These are phyloP conservation scores for Solanum etuberosum DNA, from an alignment of 257 asterid species.

Conservation along the genomic window DNA sequence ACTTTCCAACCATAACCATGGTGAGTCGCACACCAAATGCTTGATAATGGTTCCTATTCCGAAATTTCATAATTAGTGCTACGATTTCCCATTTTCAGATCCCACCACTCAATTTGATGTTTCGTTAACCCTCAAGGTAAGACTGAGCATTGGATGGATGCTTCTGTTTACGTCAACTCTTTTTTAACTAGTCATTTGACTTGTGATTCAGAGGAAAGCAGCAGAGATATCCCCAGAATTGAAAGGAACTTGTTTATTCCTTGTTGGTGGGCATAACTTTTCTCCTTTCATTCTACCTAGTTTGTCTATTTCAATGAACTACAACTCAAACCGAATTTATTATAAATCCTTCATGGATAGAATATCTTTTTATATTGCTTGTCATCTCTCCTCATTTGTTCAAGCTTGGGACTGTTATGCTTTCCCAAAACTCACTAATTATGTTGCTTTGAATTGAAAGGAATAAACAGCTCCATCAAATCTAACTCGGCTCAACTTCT, in stretches of 20 bases:
- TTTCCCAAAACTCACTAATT: not conserved
- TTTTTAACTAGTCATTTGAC: conserved; percentile 10
- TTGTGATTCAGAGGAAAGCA: conserved; percentile 56
- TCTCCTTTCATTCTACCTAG: not conserved
- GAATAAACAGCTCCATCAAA: conserved; percentile 64
- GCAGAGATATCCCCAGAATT: conserved; percentile 51
- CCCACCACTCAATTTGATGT: conserved; percentile 20
- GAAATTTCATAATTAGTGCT: not conserved
- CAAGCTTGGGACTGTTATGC: no score
- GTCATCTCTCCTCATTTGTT: no score
- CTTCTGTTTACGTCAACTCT: not conserved
- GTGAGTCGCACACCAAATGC: not conserved
- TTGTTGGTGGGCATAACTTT: conserved; percentile 54
- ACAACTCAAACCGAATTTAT: not conserved
- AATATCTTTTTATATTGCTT: not conserved
- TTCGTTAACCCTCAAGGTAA: conserved; percentile 51
- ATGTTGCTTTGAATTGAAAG: conserved; percentile 20
- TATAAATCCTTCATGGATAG: not conserved
- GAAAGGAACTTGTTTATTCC: conserved; percentile 78
- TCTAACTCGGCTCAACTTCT: conserved; percentile 58
- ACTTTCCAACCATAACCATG: not conserved
- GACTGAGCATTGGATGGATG: not conserved
- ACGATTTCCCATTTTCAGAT: not conserved
- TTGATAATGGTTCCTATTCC: no score
- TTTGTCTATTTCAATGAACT: not conserved